Base-by-base conservation (phyloP, 2,329 filamentous ascomycete genomes). In the Alternaria alternata region DNA sequence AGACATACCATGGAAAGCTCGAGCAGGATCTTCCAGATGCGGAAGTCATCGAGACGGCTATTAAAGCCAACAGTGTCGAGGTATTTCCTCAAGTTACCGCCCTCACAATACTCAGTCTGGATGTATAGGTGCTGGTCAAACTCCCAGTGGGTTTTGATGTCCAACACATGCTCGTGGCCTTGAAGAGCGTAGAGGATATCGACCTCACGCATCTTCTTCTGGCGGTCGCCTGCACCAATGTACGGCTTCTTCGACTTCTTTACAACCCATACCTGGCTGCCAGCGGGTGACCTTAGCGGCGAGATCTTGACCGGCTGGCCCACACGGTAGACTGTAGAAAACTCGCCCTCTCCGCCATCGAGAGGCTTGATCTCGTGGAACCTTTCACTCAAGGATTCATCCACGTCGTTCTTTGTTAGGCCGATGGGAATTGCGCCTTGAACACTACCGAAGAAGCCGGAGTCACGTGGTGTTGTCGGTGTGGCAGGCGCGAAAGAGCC, bases 21-120 rank as follows among this genome's bases (percentile, higher is more conserved):
- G 42, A 97, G 86, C 70, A 98, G 82, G 59, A 98, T 94, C 82
- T 99, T 99, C 93, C 95, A 99, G 78, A 98, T 97, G 63, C 95
- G 88, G 81, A 99, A 99, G 77, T 98, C 95, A 79, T 99, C 95
- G 66, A 99, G 81, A 69, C 94, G 88, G 47, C 93, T 94, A 75
- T 91, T 93, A 62, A 90, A 86, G 24, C 95, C 95, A 61, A 93
- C 88, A 59, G 91, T 87, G n/a, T 88, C 86, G 30, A 99, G 84
- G 75, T 98, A 99, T 16, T 88, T 86, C 75, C 96, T 91, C 43
- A 99, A 82, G 62, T 92, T 96, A 16, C 95, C 95, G 75, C 97
- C 93, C 76, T 97, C 94, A 73, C 95, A 99, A 75, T 90, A 98
- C 75, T 99, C 95, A 0, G 94, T 98, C 81, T 98, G 94, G 62